phyloP scores from a whole-genome alignment of 495 filamentous ascomycete species.

The Copromyces sp. region DNA sequence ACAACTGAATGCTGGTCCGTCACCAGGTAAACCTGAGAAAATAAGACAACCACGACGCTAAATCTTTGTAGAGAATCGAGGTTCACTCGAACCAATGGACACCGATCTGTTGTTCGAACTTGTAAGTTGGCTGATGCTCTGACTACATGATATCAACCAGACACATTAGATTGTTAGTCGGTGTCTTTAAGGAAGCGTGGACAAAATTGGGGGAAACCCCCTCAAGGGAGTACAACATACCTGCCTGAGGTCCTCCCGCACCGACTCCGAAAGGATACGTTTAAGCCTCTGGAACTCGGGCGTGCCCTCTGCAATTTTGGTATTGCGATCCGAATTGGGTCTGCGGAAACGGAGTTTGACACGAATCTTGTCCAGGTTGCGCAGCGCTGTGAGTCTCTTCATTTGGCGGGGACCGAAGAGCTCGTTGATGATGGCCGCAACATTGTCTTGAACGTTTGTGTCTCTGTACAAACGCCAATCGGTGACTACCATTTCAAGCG shows the following conservation, averaged over 20 bases:
- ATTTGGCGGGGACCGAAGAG: neutral
- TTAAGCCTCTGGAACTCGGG: neutral
- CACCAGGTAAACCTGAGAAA: neutral
- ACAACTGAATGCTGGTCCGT: too few relatives aligned
- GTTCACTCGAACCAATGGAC: fast-evolving
- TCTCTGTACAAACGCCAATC: too few relatives aligned
- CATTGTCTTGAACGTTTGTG: too few relatives aligned
- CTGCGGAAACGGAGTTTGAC: neutral
- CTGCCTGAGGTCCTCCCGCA: neutral
- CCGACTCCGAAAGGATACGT: neutral
- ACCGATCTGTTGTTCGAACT: neutral
- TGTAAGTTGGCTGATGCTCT: neutral
- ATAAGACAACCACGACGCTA: neutral
- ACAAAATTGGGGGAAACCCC: neutral
- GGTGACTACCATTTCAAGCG: neutral
- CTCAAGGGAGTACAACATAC: neutral
- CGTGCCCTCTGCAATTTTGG: neutral
- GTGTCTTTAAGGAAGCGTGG: neutral
- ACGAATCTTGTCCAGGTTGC: neutral
- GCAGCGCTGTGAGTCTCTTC: neutral
- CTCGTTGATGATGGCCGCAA: too few relatives aligned
- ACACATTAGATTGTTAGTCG: neutral
- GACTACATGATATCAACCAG: neutral
- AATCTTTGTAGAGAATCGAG: too few relatives aligned
- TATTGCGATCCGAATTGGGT: too few relatives aligned